Base-by-base conservation (phyloP, 176 grass and related monocot species). In the bread wheat (Triticum aestivum) region DNA sequence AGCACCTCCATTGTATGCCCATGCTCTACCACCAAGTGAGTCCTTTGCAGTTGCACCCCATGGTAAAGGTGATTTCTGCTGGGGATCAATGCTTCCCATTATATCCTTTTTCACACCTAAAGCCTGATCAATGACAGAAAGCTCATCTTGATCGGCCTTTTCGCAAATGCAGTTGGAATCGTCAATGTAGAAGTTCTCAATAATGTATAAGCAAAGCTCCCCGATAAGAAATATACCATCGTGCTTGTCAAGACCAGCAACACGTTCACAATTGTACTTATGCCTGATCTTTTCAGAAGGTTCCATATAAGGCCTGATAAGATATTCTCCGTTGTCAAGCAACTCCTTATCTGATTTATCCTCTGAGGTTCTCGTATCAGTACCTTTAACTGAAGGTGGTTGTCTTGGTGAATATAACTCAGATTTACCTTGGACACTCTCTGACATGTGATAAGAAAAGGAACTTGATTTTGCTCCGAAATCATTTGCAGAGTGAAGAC, bases 201-300 rank as follows among this genome's bases (percentile, higher is more conserved):
- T 99, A 64, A 96, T 94, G 85, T 99, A 99, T 82, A 99, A 87
- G 70, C 94, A 93, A 81, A 96, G 84, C 38, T 99, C 97, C 39
- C 97, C 97, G 9, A 99, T 99, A 77, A 99, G 89, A 92, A 99
- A 99, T 92, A 97, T 97, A 27, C 97, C 97, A 65, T 99, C 97
- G 1, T 91, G 94, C 78, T 99, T 99, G 84, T 99, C 97, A 64
- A 99, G 94, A 74, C 92, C 97, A 73, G 90, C 83, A 85, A 99
- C 97, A 61, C 97, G 90, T 85, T 99, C 97, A 83, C 97, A 99
- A 56, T 99, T 99, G 87, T 97, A 99, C 39, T 85, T 96, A 64
- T 91, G 89, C 83, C 90, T 94, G 88, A 99, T 94, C 89, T 94
- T 92, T 79, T 99, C 97, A 56, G 83, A 96, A 67, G 92, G 97